These are phyloP conservation scores for Fusarium anthophilum DNA, from an alignment of 2,329 filamentous ascomycete genomes.

Conservation along the genomic window DNA sequence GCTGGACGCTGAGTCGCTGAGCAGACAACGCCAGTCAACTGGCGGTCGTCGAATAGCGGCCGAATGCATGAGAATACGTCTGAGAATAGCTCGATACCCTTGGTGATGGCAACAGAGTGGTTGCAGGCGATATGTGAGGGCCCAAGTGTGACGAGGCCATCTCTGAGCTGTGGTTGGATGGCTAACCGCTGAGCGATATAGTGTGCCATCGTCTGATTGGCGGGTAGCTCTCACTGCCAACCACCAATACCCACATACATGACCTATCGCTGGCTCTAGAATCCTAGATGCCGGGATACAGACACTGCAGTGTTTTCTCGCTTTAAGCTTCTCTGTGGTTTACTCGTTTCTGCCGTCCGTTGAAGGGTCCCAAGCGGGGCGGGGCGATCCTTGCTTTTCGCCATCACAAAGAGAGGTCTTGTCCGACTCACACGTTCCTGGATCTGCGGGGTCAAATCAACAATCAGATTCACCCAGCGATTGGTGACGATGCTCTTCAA, in stretches of 20 bases:
- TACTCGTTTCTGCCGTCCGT: not conserved
- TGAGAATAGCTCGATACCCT: constrained; percentile 49
- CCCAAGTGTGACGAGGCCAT: constrained; percentile 35
- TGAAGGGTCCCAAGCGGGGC: constrained; percentile 22
- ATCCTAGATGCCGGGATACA: constrained; percentile 17
- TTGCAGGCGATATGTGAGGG: constrained; percentile 41
- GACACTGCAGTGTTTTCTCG: constrained; percentile 11
- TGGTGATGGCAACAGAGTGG: constrained; percentile 44
- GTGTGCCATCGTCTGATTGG: constrained; percentile 37
- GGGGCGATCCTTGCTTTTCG: constrained; percentile 25
- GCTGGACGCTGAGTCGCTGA: constrained; percentile 56
- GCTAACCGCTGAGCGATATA: constrained; percentile 52
- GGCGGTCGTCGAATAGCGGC: constrained; percentile 44
- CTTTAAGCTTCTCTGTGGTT: constrained; percentile 17
- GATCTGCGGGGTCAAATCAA: constrained; percentile 3
- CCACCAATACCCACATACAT: constrained; percentile 29
- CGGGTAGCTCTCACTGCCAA: constrained; percentile 21
- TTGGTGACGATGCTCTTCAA: constrained; percentile 6
- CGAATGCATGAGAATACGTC: constrained; percentile 50
- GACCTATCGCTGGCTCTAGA: constrained; percentile 18
- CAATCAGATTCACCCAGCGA: not conserved
- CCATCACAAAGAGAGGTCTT: constrained; percentile 16
- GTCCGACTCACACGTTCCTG: constrained; percentile 28
- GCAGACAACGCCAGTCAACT: constrained; percentile 29
- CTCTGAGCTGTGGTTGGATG: constrained; percentile 53